Conservation (phyloP, 2,329 filamentous ascomycete species). For the Tolypocladium capitatum region DNA sequence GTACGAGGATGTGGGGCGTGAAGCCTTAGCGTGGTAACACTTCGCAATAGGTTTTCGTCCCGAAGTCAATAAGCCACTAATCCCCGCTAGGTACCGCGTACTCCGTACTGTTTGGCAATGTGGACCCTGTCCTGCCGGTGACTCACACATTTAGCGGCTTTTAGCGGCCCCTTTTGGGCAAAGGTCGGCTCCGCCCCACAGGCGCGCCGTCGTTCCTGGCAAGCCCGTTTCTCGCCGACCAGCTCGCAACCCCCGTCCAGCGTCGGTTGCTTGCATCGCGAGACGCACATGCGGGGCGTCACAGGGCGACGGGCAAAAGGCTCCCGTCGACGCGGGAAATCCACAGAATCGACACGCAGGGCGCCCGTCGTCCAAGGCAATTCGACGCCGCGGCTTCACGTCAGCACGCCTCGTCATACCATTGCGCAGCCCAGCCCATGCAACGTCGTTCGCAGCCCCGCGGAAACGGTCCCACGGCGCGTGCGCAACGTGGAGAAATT, state of each 20-base stretch:
- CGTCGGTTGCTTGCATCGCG: background rate
- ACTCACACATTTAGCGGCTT: conserved; percentile 20
- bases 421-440: background rate
- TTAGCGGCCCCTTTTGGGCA: conserved; percentile 14
- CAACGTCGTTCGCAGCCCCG: background rate
- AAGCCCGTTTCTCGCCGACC: background rate
- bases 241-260: background rate
- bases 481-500: background rate
- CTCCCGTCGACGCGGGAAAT: background rate
- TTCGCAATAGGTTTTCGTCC: rapidly evolving
- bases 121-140: conserved; percentile 14
- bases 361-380: background rate
- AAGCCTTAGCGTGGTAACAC: conserved; percentile 1
- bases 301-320: background rate
- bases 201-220: background rate
- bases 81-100: conserved; percentile 1
- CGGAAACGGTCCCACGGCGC: background rate
- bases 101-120: conserved; percentile 11
- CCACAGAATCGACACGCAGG: background rate
- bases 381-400: background rate
- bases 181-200: too few relatives aligned
- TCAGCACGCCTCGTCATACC: background rate
- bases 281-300: background rate
- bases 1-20: background rate
- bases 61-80: background rate